Conservation (phyloP, 1,139 yeast genomes). For the Candida labiduridarum region DNA sequence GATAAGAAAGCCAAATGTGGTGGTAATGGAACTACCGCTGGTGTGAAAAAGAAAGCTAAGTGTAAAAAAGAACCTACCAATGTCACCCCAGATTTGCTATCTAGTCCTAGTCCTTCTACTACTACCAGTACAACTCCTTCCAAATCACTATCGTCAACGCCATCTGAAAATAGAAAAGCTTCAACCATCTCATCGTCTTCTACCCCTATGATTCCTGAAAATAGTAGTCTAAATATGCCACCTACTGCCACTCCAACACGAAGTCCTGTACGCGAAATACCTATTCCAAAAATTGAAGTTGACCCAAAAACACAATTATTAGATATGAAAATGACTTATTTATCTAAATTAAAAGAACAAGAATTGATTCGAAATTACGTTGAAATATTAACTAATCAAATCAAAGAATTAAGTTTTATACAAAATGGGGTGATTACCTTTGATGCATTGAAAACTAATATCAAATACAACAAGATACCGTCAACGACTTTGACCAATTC, state of each 20-base stretch:
- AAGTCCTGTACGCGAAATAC: constrained; percentile 10
- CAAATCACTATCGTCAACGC: constrained; percentile 2
- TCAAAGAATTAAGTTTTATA: constrained; percentile 47
- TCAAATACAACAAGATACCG: constrained; percentile 10
- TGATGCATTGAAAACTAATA: constrained; percentile 37
- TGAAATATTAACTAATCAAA: constrained; percentile 47
- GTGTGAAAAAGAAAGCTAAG: constrained; percentile 8
- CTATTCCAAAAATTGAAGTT: constrained; percentile 16
- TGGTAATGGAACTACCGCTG: constrained; percentile 2
- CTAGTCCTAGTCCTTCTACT: constrained; percentile 2
- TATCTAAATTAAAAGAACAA: constrained; percentile 47
- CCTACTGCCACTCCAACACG: too few species aligned
- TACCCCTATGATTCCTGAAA: background rate
- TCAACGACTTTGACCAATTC: constrained; percentile 9
- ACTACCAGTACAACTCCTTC: background rate
- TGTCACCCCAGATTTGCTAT: background rate
- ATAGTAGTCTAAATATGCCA: background rate
- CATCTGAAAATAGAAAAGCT: background rate
- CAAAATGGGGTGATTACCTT: constrained; percentile 50
- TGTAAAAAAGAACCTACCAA: constrained; percentile 5
- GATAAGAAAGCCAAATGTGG: constrained; percentile 5
- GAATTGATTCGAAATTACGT: constrained; percentile 48
- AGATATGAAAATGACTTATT: constrained; percentile 35
- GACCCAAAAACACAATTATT: constrained; percentile 23
- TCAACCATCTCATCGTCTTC: background rate